Percentiles rank a stretch among this genome's conserved stretches.
phyloP scores from a whole-genome alignment of 768 basidiomycete genomes.

The Pulveroboletus sp. region DNA sequence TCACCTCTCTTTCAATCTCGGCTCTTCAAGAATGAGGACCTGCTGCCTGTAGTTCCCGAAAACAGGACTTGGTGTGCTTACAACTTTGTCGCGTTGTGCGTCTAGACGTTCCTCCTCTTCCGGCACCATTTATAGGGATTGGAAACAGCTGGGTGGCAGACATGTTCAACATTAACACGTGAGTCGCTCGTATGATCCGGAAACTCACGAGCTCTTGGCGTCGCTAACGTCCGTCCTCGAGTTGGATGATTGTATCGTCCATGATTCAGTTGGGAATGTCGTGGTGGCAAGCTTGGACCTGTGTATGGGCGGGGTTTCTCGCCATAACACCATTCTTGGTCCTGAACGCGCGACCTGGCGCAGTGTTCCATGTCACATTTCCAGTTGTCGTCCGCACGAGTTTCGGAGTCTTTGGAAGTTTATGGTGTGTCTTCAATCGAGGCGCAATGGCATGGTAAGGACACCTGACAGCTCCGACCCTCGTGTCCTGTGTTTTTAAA shows the following conservation, averaged over 20 bases:
- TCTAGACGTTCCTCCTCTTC: not conserved
- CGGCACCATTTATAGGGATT: constrained; percentile 1
- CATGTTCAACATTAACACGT: constrained; percentile 77
- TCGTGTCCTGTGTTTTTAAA: constrained; percentile 14
- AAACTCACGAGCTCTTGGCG: not conserved
- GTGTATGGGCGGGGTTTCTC: constrained; percentile 62
- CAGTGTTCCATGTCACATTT: constrained; percentile 71
- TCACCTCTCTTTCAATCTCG: constrained; percentile 13
- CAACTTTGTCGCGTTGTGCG: constrained; percentile 66
- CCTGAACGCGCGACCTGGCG: constrained; percentile 73
- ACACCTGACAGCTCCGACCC: constrained; percentile 24
- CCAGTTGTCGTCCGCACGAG: constrained; percentile 72
- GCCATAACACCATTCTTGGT: constrained; percentile 67
- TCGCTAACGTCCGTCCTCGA: constrained; percentile 22
- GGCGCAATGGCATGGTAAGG: constrained; percentile 66
- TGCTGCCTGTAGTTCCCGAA: constrained; percentile 59
- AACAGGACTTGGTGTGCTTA: constrained; percentile 61
- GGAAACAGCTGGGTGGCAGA: constrained; percentile 71
- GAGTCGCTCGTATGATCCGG: constrained; percentile 24
- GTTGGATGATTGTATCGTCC: constrained; percentile 74
- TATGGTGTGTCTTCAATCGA: constrained; percentile 77
- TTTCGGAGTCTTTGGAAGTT: constrained; percentile 72
- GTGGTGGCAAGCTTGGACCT: constrained; percentile 86
- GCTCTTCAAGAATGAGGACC: constrained; percentile 56
- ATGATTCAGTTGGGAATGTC: constrained; percentile 70